Base-by-base conservation (phyloP, 495 filamentous ascomycete genomes). In the Margaritispora aquatica region DNA sequence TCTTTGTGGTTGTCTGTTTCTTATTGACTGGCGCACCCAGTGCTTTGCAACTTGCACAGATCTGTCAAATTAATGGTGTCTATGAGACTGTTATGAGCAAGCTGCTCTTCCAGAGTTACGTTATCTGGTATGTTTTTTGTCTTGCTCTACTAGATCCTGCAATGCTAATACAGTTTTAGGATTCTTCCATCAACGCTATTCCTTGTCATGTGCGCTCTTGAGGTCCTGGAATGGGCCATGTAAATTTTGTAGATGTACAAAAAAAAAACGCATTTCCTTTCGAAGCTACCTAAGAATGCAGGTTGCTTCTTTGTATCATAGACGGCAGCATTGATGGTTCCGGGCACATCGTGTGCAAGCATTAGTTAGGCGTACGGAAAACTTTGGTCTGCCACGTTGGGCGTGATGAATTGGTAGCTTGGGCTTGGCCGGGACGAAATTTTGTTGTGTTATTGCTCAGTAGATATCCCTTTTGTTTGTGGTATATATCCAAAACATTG, bases 1-100 rank as follows among this genome's bases (percentile, higher is more conserved):
- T 98, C 65, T 98, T 98, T 71, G 84, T 97, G 59, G 88, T 97
- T 61, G 95, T 98, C 38, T 96, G 92, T 71, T 98, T 97, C 78
- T 80, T 98, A 49, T 86, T 98, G 63, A 92, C 90, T 0, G 94
- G 94, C 21, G 94, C 94, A 7, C 94, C 94, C 15, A 96, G 90
- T 60, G 94, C 94, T 27, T 78, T 98, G 63, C 94, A 98, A 70
- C 75, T 98, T 64, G 92, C 95, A 7, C 94, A 98, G 75, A 98
- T 98, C 59, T 98, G 94, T 74, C 95, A 97, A 77, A 90, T 97
- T 72, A 98, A 98, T 70, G 88, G 86, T 58, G 95, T 97, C 13
- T 98, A 89, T 70, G 90, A 97, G 73, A 82, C 85, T 24, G 89
- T 92, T 31, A 97, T 98, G 91, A 88, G 89, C 24, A 91, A 84